Evolutionary conservation across 192 early-diverging fungal species (phyloP), one percentile per base, ranked within the genome.

Genomic region (Diversispora eburnea): DNA sequence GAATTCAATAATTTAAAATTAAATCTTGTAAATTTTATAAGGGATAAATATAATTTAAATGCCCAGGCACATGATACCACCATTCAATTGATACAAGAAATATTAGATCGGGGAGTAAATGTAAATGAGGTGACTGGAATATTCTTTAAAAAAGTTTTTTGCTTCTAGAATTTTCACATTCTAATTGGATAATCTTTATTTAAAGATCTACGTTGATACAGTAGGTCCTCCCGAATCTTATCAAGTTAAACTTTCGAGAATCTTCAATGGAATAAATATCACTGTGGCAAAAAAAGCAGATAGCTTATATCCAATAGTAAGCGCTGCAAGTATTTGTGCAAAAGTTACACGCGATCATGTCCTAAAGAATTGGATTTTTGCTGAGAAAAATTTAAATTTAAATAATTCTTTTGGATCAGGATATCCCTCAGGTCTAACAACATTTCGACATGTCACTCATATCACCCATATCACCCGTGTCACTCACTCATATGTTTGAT

Each of bases 271-370:
- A 0, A 87, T 95, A 41, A 72, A 84, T 1, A 91, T 99, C 46
- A 91, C 88, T 0, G 96, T 99, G 12, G 88, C 91, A 3, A 96
- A 96, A 59, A 97, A 98, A 73, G 98, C 98, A 3, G 98, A 99
- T 84, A 84, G 88, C 17, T 79, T 91, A 61, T 99, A 88, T 79
- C 95, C 98, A 3, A 92, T 95, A 52, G 98, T 99, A 22, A 93
- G 92, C 73, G 96, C 95, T 2, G 98, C 98, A 0, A 92, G 90
- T 85, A 96, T 99, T 49, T 94, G 90, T 77, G 98, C 98, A 33
- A 99, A 99, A 80, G 91, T 92, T 8, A 91, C 90, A 22, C 82
- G 91, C n/a, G 93, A 92, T 79, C 81, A 81, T 51, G 78, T 88
- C 7, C 60, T 94, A 52, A 75, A 84, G 60, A 77, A 87, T 55